Evolutionary conservation across 805 yeast genomes (phyloP).

Genomic region (Pichia gijzeniarum): DNA sequence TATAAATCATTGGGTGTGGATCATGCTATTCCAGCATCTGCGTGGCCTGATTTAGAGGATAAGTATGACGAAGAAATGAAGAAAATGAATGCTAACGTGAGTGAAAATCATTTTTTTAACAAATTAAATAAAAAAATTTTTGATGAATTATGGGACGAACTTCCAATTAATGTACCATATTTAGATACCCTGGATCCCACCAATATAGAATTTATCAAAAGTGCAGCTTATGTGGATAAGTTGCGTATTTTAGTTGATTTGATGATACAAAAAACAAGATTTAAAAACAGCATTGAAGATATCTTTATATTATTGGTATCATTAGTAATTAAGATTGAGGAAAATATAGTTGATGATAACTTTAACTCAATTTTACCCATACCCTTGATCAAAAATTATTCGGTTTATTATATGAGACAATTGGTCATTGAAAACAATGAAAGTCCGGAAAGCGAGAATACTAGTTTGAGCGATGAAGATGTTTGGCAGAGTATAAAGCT

Average conservation of each 20-base stretch:
- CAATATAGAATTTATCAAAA: slow-evolving; percentile 4
- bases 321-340: slow-evolving; percentile 1
- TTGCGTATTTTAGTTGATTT: slow-evolving; percentile 14
- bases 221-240: slow-evolving; percentile 12
- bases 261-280: slow-evolving; percentile 6
- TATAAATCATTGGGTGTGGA: slow-evolving; percentile 10
- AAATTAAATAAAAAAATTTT: slow-evolving; percentile 7
- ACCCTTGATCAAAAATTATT: slow-evolving; percentile 5
- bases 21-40: slow-evolving; percentile 7
- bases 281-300: slow-evolving; percentile 6
- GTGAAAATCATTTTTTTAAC: background rate
- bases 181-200: slow-evolving; percentile 4
- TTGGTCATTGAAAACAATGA: background rate
- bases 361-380: slow-evolving; percentile 4
- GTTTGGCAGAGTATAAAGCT: slow-evolving; percentile 1
- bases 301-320: slow-evolving; percentile 5
- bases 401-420: background rate
- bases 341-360: slow-evolving; percentile 1
- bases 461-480: slow-evolving; percentile 1
- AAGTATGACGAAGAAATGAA: background rate
- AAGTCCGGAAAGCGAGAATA: background rate
- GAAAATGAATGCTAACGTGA: background rate
- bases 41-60: slow-evolving; percentile 7
- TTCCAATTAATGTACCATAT: slow-evolving; percentile 12
- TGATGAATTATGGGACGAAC: slow-evolving; percentile 6